Conservation (phyloP, 228 moss, liverwort and hornwort species). For the Sphagnum magellanicum region DNA sequence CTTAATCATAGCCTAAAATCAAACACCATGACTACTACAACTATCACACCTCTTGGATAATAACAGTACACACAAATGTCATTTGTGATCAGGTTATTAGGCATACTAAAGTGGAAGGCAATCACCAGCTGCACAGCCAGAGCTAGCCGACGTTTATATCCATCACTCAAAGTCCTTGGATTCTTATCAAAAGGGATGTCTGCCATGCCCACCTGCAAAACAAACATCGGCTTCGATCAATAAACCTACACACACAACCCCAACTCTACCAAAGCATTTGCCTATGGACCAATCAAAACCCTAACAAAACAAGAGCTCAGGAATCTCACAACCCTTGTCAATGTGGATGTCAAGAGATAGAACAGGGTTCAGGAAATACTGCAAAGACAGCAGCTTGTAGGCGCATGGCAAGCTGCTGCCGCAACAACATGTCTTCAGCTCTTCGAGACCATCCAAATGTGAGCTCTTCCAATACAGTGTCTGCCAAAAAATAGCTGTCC, state of each 20-base stretch:
- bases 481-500: conserved; percentile 85
- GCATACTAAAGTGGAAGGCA: background rate
- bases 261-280: too few relatives aligned
- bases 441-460: conserved; percentile 86
- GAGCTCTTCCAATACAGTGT: conserved; percentile 92
- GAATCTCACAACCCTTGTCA: too few relatives aligned
- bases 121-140: conserved; percentile 91
- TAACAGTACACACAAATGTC: too few relatives aligned
- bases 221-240: conserved; percentile 2
- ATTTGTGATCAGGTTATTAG: too few relatives aligned
- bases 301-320: too few relatives aligned
- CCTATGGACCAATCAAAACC: too few relatives aligned
- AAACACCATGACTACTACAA: too few relatives aligned
- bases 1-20: too few relatives aligned
- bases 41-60: too few relatives aligned
- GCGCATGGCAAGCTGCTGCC: conserved; percentile 70
- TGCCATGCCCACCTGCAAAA: conserved; percentile 81
- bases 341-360: too few relatives aligned
- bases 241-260: too few relatives aligned
- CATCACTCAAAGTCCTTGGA: conserved; percentile 86
- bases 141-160: conserved; percentile 92
- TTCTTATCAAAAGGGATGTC: conserved; percentile 85
- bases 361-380: conserved; percentile 21
- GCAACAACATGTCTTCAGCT: conserved; percentile 58
- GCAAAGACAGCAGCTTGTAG: conserved; percentile 84